Evolutionary conservation across 306 rosid genomes (phyloP).

Genomic region (Cicer cuneatum): DNA sequence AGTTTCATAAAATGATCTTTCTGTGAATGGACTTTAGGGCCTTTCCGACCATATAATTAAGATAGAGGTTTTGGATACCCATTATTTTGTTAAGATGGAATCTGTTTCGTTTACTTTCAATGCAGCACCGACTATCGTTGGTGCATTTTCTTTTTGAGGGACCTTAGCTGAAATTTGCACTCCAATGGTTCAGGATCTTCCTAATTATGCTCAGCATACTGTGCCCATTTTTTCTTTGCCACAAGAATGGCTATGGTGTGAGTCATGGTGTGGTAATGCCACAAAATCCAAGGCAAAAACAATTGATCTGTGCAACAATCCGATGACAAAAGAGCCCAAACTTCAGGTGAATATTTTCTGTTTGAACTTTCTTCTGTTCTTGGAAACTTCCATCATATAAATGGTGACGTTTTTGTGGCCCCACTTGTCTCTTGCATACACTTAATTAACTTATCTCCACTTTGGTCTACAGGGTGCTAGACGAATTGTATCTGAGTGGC

Average conservation of each 20-base stretch:
- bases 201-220: slow-evolving; percentile 96
- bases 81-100: background rate
- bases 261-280: slow-evolving; percentile 99
- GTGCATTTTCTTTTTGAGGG: background rate
- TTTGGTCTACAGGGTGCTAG: slow-evolving; percentile 75
- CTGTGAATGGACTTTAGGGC: background rate
- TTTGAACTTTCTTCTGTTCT: slow-evolving; percentile 11
- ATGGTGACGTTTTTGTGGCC: slow-evolving; percentile 8
- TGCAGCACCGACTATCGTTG: background rate
- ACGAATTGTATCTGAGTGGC: slow-evolving; percentile 94
- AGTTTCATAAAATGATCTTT: slow-evolving; percentile 22
- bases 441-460: slow-evolving; percentile 31
- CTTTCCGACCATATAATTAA: slow-evolving; percentile 8
- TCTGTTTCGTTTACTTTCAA: background rate
- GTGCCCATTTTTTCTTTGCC: slow-evolving; percentile 96
- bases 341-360: slow-evolving; percentile 68
- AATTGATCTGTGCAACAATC: slow-evolving; percentile 98
- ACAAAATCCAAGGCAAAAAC: slow-evolving; percentile 95
- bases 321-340: slow-evolving; percentile 99
- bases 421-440: background rate
- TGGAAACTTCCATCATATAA: slow-evolving; percentile 27
- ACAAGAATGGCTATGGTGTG: slow-evolving; percentile 99
- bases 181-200: slow-evolving; percentile 82
- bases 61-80: background rate
- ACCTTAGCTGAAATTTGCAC: slow-evolving; percentile 26